Base-by-base conservation (phyloP, 495 filamentous ascomycete genomes). In the Annulohypoxylon stygium region DNA sequence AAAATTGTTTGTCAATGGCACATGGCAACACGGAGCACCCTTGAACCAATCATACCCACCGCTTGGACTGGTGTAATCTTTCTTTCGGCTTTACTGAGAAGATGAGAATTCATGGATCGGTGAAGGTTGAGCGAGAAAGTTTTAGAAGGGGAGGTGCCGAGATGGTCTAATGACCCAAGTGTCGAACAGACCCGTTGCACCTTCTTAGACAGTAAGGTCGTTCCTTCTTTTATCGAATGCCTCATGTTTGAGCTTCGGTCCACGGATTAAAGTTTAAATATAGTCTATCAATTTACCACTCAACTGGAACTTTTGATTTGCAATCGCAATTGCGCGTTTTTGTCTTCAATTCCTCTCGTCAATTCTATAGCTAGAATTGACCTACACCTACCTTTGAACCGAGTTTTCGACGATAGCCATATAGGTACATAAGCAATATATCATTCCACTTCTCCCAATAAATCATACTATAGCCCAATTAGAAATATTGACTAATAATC, bases 1-100 rank as follows among this genome's bases (percentile, higher is more conserved):
- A 48, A 62, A 45, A 30, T 65, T 74, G 71, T 73, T 73, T 73
- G 70, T 51, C 55, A 69, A 62, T 54, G 23, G 30, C 65, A 66
- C 61, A 65, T 61, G 61, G 48, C 54, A 58, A 65, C 41, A 12
- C 37, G 26, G 57, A 60, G 57, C 20, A 43, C 43, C 57, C 18
- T 18, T 18, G 48, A 37, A 11, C 65, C 71, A 69, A 66, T 69
- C 53, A 66, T 20, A 58, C 4, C 23, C 36, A 18, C n/a, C 14
- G 25, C 3, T 30, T 34, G 10, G 26, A 34, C 23, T 60, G 4
- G 37, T 54, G 37, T 61, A 64, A 59, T 64, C 20, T 41, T 16
- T 43, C 23, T 53, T 43, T 34, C 30, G 47, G 48, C 25, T 36
- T 64, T 36, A 10, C 50, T 6, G 53, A 60, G 48, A 58, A 12